Percentiles rank a stretch among this genome's conserved stretches.
Conservation (phyloP, 805 yeast genomes). For the Saturnispora quitensis region DNA sequence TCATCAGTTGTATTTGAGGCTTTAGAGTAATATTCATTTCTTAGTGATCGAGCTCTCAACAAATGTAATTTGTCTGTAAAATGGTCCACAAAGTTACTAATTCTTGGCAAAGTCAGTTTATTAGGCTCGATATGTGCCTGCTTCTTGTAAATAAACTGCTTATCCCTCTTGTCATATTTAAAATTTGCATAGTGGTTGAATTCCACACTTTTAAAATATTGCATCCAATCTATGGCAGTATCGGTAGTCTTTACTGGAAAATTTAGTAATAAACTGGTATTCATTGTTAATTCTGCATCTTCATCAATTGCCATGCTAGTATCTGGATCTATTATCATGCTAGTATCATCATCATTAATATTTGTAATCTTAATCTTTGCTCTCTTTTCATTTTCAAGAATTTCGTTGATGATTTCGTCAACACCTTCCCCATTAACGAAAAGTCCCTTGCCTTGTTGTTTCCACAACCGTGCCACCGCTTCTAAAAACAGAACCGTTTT, state of each 20-base stretch:
- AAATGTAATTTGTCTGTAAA: conserved; percentile 51
- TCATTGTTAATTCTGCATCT: conserved; percentile 6
- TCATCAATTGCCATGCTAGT: conserved; percentile 5
- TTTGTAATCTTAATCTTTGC: conserved; percentile 6
- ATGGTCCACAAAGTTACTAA: conserved; percentile 29
- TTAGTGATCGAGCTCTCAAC: conserved; percentile 56
- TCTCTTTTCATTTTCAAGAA: conserved; percentile 12
- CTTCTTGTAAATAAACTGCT: conserved; percentile 44
- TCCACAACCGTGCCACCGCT: conserved; percentile 75
- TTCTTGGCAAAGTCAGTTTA: conserved; percentile 14
- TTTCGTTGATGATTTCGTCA: conserved; percentile 52
- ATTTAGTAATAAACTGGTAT: conserved; percentile 3
- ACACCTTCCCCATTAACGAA: conserved; percentile 75
- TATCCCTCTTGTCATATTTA: conserved; percentile 50
- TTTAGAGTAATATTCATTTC: conserved; percentile 44
- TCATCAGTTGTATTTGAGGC: not conserved
- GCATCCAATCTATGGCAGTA: conserved; percentile 50
- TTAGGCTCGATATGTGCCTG: not conserved
- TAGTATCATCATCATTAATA: conserved; percentile 7
- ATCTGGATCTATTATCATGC: conserved; percentile 11
- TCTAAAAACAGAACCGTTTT: conserved; percentile 60
- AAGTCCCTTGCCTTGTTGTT: conserved; percentile 77
- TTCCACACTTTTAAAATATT: conserved; percentile 58
- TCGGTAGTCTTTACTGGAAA: not conserved
- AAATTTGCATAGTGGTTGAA: conserved; percentile 58